Evolutionary conservation across 306 rosid species (phyloP), one percentile per base, ranked within the genome.

Genomic region (Crataegus laevigata): DNA sequence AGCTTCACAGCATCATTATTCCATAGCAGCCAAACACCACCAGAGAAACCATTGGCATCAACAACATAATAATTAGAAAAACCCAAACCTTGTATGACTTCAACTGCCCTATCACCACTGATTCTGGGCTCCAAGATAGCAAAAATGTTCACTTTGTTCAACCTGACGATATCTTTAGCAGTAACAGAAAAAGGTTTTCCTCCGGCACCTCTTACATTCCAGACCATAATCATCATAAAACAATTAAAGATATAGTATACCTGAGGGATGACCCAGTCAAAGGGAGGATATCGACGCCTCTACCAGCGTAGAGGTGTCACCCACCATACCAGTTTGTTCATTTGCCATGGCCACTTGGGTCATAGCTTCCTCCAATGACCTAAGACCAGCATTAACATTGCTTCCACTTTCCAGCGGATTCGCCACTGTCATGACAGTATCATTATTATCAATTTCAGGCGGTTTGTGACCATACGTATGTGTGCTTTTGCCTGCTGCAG

Each of bases 201-300:
- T 8, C 25, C 12, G 6, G 12, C 59, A 21, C 59, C 59, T 54
- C 59, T 54, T 6, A 54, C 59, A 54, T 54, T 54, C 12, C 59
- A 54, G 1, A 54, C 11, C 59, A 54, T 54, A 18, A 54, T 21
- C 59, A 18, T 54, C 24, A 19, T 54, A 19, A 54, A 18, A 19
- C n/a, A 3, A 7, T 6, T 15, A 54, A 21, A 8, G 10, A 8
- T 6, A 8, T 0, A 2, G 1, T 1, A 21, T 2, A 2, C 3
- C 22, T 54, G 22, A 21, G 59, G 25, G n/a, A n/a, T n/a, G n/a
- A n/a, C n/a, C n/a, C n/a, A n/a, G n/a, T n/a, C n/a, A n/a, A n/a
- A n/a, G n/a, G n/a, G n/a, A n/a, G n/a, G n/a, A n/a, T n/a, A n/a
- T n/a, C n/a, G n/a, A n/a, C n/a, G n/a, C n/a, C n/a, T n/a, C n/a